Evolutionary conservation across 1,284 basidiomycete species (phyloP).

Genomic region (Melampsora americana): DNA sequence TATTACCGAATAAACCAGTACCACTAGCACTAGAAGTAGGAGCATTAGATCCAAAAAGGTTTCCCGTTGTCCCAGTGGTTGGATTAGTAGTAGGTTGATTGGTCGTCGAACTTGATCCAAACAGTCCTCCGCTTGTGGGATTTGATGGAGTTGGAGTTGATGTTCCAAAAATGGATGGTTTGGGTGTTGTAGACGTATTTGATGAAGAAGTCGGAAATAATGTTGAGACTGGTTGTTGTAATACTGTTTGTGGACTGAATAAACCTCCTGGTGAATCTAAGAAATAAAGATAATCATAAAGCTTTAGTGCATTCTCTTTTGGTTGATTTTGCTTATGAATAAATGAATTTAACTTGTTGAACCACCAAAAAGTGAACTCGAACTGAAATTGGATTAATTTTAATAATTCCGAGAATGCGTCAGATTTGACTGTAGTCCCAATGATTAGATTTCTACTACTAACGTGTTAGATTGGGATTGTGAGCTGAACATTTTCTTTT

Average conservation of each 20-base stretch:
- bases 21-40: slow-evolving; percentile 45
- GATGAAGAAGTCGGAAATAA: neutral
- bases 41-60: neutral
- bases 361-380: too few relatives aligned
- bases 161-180: neutral
- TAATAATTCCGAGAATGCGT: too few relatives aligned
- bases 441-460: too few relatives aligned
- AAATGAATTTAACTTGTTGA: too few relatives aligned
- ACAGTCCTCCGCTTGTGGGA: neutral
- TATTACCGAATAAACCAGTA: slow-evolving; percentile 52
- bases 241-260: neutral
- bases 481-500: too few relatives aligned
- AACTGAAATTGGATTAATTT: too few relatives aligned
- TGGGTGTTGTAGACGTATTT: neutral
- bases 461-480: too few relatives aligned
- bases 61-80: neutral
- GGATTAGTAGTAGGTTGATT: too few relatives aligned
- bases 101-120: neutral
- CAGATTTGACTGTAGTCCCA: too few relatives aligned
- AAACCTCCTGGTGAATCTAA: slow-evolving; percentile 4
- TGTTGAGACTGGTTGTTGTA: neutral
- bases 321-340: too few relatives aligned
- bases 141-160: neutral
- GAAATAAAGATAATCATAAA: too few relatives aligned
- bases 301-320: too few relatives aligned